Evolutionary conservation across 2,329 filamentous ascomycete genomes (phyloP).

Genomic region (Neonectria coccinea): DNA sequence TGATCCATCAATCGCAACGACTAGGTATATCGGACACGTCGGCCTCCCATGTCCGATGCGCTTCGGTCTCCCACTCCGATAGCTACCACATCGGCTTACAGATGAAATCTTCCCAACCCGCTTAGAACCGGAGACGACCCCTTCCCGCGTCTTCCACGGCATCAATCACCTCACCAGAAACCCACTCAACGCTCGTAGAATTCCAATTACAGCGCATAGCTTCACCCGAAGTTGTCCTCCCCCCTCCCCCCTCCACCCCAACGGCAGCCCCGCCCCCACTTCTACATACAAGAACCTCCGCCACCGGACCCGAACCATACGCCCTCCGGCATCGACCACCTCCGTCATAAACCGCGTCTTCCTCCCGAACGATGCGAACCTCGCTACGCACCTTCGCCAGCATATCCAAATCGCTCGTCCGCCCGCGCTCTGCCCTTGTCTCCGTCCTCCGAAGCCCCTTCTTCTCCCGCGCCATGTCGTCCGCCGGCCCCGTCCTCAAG

Average conservation of each 20-base stretch:
- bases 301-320: conserved; percentile 21
- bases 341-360: conserved; percentile 20
- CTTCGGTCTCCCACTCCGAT: conserved; percentile 6
- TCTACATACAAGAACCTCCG: conserved; percentile 3
- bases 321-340: conserved; percentile 11
- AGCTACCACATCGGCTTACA: conserved; percentile 10
- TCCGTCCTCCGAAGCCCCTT: conserved; percentile 35
- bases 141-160: conserved; percentile 14
- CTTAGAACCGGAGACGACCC: conserved; percentile 16
- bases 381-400: conserved; percentile 26
- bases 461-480: conserved; percentile 52
- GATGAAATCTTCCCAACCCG: conserved; percentile 9
- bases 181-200: conserved; percentile 9
- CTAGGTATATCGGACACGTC: neutral
- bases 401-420: conserved; percentile 30
- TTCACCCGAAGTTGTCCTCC: neutral
- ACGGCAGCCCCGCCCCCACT: conserved; percentile 28
- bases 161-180: conserved; percentile 22
- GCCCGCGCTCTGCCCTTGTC: conserved; percentile 27
- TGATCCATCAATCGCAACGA: neutral
- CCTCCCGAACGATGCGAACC: conserved; percentile 36
- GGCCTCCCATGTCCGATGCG: conserved; percentile 1
- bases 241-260: neutral
- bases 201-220: conserved; percentile 9
- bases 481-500: conserved; percentile 67